phyloP scores from a whole-genome alignment of 2,329 filamentous ascomycete genomes.

The Corynespora cassiicola region DNA sequence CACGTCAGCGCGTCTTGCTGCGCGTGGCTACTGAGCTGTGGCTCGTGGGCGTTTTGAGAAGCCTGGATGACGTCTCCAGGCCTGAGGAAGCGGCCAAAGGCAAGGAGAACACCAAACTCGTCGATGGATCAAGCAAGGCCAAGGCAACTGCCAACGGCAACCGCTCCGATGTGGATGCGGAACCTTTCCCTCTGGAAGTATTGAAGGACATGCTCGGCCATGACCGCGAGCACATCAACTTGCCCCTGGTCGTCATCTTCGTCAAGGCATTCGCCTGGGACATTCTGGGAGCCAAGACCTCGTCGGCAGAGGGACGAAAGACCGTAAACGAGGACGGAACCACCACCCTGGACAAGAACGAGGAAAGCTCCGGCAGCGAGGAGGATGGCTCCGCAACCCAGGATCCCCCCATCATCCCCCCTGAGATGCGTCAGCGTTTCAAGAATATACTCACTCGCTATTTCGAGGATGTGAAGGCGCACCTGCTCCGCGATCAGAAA shows the following conservation, averaged over 20 bases:
- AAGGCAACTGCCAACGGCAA: conserved; percentile 64
- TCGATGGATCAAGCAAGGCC: conserved; percentile 67
- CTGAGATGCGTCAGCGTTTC: conserved; percentile 85
- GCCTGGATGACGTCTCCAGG: conserved; percentile 72
- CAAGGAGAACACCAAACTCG: conserved; percentile 62
- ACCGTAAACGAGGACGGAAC: conserved; percentile 81
- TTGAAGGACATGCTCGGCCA: conserved; percentile 94
- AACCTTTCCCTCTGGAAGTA: conserved; percentile 97
- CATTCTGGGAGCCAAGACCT: conserved; percentile 78
- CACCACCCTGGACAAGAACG: conserved; percentile 62
- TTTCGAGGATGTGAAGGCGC: conserved; percentile 89
- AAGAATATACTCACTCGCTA: conserved; percentile 85
- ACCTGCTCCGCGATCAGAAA: conserved; percentile 91
- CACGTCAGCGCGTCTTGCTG: conserved; percentile 83
- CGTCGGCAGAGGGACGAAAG: conserved; percentile 79
- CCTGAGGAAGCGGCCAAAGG: conserved; percentile 69
- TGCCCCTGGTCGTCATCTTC: conserved; percentile 91
- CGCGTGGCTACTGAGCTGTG: conserved; percentile 94
- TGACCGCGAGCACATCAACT: conserved; percentile 88
- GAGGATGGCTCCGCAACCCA: conserved; percentile 59
- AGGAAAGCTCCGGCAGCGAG: conserved; percentile 59
- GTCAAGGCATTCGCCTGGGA: conserved; percentile 98
- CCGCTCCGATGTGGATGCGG: conserved; percentile 70
- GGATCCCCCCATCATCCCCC: conserved; percentile 76
- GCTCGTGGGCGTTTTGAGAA: conserved; percentile 87